phyloP scores from a whole-genome alignment of 2,329 filamentous ascomycete species.

The Sphaerulina populicola region DNA sequence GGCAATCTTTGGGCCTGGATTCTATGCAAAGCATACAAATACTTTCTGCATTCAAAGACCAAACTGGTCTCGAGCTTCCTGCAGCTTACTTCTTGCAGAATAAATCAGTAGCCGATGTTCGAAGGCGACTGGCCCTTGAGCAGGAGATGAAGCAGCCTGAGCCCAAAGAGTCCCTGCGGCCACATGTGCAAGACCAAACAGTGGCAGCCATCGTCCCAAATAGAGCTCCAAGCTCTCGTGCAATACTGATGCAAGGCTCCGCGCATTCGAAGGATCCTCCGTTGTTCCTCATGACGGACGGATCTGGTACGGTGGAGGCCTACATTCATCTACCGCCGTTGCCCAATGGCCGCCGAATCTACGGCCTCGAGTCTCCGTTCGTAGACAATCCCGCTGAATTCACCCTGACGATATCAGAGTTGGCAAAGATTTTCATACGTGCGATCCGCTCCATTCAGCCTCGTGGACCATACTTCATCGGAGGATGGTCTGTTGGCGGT shows the following conservation, averaged over 20 bases:
- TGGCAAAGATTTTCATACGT: no score
- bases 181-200: no score
- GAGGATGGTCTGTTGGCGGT: constrained; percentile 45
- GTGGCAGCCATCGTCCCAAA: no score
- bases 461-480: constrained; percentile 44
- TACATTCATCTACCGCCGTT: constrained; percentile 38
- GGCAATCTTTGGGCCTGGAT: neutral
- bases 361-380: constrained; percentile 8
- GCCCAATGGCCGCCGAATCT: constrained; percentile 27
- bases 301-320: constrained; percentile 40
- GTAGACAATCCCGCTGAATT: constrained; percentile 9
- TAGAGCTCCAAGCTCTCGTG: no score
- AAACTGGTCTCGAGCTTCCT: neutral
- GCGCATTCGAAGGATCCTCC: constrained; percentile 22
- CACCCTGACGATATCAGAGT: no score
- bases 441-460: no score
- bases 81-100: neutral
- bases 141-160: no score
- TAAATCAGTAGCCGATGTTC: no score
- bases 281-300: constrained; percentile 37
- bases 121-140: no score
- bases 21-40: neutral
- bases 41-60: neutral
- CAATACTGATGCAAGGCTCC: constrained; percentile 1
- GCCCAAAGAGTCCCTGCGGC: no score